Evolutionary conservation across 1,284 basidiomycete genomes (phyloP).

Genomic region (Cutaneotrichosporon curvatum): DNA sequence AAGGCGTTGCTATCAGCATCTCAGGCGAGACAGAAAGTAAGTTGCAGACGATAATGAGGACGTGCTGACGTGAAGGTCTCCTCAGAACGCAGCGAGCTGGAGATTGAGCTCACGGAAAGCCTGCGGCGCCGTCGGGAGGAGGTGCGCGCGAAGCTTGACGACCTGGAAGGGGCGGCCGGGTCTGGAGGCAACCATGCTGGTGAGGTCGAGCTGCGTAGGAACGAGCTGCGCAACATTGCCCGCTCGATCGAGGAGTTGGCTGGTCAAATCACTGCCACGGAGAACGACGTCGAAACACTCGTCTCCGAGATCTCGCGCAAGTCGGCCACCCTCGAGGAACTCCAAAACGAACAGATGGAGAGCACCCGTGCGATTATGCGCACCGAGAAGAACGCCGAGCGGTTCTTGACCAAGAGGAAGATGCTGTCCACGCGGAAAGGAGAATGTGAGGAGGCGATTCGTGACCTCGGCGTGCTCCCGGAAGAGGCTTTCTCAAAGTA

Average conservation of each 20-base stretch:
- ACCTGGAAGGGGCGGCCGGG: conserved; percentile 59
- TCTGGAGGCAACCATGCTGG: conserved; percentile 52
- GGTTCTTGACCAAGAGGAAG: conserved; percentile 84
- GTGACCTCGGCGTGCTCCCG: conserved; percentile 90
- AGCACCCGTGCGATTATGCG: conserved; percentile 75
- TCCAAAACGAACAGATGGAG: conserved; percentile 74
- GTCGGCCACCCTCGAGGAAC: conserved; percentile 61
- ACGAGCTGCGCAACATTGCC: conserved; percentile 63
- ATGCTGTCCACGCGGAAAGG: conserved; percentile 78
- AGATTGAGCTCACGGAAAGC: conserved; percentile 90
- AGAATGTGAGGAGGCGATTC: conserved; percentile 86
- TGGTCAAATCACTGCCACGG: conserved; percentile 53
- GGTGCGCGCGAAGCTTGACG: conserved; percentile 66
- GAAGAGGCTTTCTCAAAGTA: conserved; percentile 98
- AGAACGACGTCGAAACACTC: conserved; percentile 55
- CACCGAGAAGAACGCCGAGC: conserved; percentile 90
- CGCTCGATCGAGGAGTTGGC: conserved; percentile 59
- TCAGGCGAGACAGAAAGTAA: conserved; percentile 64
- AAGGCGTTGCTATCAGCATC: conserved; percentile 63
- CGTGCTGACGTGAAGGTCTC: conserved; percentile 55
- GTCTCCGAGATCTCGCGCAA: conserved; percentile 60
- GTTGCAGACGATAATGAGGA: conserved; percentile 21
- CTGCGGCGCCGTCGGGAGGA: conserved; percentile 72
- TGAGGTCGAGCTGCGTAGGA: conserved; percentile 60
- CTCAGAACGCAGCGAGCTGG: conserved; percentile 67